Evolutionary conservation across 257 asterid species (phyloP).

Genomic region (Perilla frutescens): DNA sequence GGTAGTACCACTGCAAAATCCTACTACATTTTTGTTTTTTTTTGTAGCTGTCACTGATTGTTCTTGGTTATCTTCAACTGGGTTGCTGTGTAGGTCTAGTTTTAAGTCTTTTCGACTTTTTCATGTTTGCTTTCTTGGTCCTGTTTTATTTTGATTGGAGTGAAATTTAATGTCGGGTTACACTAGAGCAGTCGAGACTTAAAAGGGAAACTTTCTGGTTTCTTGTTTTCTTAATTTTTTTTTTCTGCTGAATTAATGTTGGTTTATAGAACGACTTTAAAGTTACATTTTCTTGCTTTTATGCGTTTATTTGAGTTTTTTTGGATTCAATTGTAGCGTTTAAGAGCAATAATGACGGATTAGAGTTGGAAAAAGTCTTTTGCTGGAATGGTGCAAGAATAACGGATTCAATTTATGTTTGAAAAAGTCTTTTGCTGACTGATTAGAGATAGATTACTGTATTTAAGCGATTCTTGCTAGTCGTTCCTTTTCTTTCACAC

Average conservation of each 20-base stretch:
- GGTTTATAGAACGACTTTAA: not conserved
- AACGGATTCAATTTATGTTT: too few species aligned
- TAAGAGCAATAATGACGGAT: not conserved
- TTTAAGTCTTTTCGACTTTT: not conserved
- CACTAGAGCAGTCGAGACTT: conserved; percentile 1
- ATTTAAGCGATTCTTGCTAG: conserved; percentile 16
- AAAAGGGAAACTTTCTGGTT: not conserved
- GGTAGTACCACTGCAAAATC: conserved; percentile 31
- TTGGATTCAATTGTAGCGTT: not conserved
- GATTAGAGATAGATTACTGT: not conserved
- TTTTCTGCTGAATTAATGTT: conserved; percentile 21
- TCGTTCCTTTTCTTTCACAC: not conserved
- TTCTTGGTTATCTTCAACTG: conserved; percentile 3
- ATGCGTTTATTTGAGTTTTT: conserved; percentile 6
- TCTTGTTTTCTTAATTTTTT: not conserved
- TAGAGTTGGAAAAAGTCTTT: not conserved
- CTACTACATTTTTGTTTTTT: conserved; percentile 20
- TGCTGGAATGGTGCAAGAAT: not conserved
- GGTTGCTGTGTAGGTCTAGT: conserved; percentile 16
- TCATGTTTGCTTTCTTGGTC: not conserved
- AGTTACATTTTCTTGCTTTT: not conserved
- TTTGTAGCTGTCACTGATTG: conserved; percentile 18
- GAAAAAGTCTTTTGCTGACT: not conserved
- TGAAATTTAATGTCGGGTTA: not conserved
- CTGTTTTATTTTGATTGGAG: not conserved